These are phyloP conservation scores for Syzygium grande DNA, from an alignment of 345 rosid genomes.

Conservation along the genomic window DNA sequence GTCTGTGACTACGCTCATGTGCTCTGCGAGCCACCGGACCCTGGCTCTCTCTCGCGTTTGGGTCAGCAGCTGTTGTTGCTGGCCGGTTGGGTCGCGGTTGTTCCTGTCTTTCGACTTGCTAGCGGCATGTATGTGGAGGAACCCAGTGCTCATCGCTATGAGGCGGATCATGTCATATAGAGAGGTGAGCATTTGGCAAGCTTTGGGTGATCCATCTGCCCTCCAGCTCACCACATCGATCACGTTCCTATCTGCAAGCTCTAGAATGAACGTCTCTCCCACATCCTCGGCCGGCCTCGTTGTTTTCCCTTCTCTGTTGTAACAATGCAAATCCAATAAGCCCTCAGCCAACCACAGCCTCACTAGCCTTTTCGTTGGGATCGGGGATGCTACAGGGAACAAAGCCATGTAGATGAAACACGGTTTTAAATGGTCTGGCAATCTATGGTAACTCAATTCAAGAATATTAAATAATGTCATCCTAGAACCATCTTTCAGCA, in stretches of 20 bases:
- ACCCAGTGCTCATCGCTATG: slow-evolving; percentile 1
- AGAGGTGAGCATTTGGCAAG: slow-evolving; percentile 4
- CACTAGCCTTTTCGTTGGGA: slow-evolving; percentile 12
- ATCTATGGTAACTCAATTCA: neutral
- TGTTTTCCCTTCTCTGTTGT: neutral
- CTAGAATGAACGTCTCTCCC: slow-evolving; percentile 1
- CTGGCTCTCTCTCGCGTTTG: neutral
- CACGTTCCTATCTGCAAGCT: slow-evolving; percentile 1
- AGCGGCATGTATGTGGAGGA: neutral
- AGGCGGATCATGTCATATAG: slow-evolving; percentile 2
- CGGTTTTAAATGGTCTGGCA: slow-evolving; percentile 3
- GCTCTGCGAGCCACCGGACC: neutral
- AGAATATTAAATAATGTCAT: neutral
- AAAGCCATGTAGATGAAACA: slow-evolving; percentile 12
- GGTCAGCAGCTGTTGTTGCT: neutral
- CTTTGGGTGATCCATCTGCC: slow-evolving; percentile 4
- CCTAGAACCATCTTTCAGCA: neutral
- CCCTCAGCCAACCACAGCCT: slow-evolving; percentile 18
- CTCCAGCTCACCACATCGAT: slow-evolving; percentile 9
- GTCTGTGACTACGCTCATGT: neutral
- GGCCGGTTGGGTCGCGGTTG: too few species aligned
- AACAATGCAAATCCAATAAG: neutral
- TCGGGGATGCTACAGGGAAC: slow-evolving; percentile 2
- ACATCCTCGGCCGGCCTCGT: neutral
- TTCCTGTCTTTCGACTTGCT: too few species aligned